These are phyloP conservation scores for Candolleomyces efflorescens DNA, from an alignment of 768 basidiomycete species.

Conservation along the genomic window DNA sequence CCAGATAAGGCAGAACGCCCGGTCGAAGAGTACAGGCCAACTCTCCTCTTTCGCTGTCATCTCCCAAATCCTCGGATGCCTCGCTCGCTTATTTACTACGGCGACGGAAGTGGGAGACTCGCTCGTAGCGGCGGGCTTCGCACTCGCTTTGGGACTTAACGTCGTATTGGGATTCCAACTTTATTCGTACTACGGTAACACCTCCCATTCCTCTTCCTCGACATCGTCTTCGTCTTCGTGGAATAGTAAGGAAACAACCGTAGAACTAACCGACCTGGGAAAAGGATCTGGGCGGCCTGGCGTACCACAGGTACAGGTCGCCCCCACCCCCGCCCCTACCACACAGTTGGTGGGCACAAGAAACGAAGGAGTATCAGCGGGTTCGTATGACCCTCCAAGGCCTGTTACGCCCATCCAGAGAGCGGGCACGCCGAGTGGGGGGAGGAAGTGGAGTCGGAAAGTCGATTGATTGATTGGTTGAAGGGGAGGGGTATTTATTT, in stretches of 20 bases:
- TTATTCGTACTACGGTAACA: constrained; percentile 80
- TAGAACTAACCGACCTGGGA: neutral
- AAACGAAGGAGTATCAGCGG: neutral
- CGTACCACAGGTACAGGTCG: neutral
- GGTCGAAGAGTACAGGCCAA: constrained; percentile 80
- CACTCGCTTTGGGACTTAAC: constrained; percentile 79
- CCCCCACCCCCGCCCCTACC: neutral
- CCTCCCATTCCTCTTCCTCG: no score
- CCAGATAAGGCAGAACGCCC: constrained; percentile 82
- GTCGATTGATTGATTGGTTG: neutral
- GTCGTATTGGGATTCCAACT: constrained; percentile 80
- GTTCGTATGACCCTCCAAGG: neutral
- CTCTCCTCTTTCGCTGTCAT: constrained; percentile 91
- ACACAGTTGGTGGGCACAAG: no score
- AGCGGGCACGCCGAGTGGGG: neutral
- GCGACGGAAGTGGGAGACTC: constrained; percentile 82
- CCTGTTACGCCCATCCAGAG: neutral
- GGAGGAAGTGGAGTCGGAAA: neutral
- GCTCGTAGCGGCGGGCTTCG: constrained; percentile 80
- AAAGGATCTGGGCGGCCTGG: neutral
- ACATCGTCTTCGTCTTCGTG: constrained; percentile 22
- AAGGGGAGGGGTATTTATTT: neutral
- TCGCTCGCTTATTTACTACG: constrained; percentile 92
- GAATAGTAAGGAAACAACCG: neutral
- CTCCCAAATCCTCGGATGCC: constrained; percentile 82